These are phyloP conservation scores for Spathaspora girioi DNA, from an alignment of 805 yeast species.

Conservation along the genomic window DNA sequence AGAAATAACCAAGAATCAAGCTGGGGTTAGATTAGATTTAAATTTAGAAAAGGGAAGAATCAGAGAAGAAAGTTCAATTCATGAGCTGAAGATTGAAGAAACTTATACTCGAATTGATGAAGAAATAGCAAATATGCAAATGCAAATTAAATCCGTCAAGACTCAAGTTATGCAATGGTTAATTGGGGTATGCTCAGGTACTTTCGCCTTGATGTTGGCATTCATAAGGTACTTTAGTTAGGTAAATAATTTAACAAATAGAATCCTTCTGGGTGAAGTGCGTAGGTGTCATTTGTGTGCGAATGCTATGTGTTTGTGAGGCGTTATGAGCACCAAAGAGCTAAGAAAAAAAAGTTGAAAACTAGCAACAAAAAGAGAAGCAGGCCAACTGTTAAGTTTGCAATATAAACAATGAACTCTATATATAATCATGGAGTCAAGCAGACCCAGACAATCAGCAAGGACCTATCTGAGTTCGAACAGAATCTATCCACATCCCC, in stretches of 20 bases:
- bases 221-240: constrained; percentile 70
- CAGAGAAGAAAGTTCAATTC: constrained; percentile 88
- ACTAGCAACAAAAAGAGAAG: not conserved
- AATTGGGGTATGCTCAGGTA: constrained; percentile 97
- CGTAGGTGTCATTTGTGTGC: not conserved
- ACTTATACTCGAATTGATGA: constrained; percentile 94
- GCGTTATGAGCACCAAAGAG: not conserved
- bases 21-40: constrained; percentile 85
- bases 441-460: constrained; percentile 69
- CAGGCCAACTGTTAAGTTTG: not conserved
- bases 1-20: constrained; percentile 85
- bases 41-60: constrained; percentile 94
- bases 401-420: constrained; percentile 56
- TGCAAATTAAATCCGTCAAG: constrained; percentile 92
- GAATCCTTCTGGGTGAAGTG: too few species aligned
- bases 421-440: constrained; percentile 86
- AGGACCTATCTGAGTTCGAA: constrained; percentile 67
- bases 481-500: constrained; percentile 66
- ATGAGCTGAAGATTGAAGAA: constrained; percentile 90
- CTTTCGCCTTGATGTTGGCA: constrained; percentile 89
- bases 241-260: not conserved
- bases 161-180: constrained; percentile 98
- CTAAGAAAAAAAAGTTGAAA: not conserved
- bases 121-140: constrained; percentile 90
- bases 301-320: too few species aligned